These are phyloP conservation scores for Cystobasidium ongulense DNA, from an alignment of 768 basidiomycete species.

Conservation along the genomic window DNA sequence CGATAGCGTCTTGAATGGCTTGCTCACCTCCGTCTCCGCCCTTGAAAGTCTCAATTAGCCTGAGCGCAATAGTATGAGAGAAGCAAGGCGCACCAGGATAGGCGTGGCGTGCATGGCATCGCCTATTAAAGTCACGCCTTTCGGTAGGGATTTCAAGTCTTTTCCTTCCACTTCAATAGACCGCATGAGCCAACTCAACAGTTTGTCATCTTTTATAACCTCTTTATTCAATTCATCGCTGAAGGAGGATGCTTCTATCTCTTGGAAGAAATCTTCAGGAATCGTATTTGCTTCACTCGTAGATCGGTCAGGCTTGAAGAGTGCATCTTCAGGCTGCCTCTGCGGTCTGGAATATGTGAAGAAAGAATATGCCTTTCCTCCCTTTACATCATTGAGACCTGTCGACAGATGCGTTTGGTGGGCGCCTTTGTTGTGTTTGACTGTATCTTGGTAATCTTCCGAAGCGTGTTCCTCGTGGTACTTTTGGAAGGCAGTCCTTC, in stretches of 20 bases:
- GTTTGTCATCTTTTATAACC: constrained; percentile 5
- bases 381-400: constrained; percentile 14
- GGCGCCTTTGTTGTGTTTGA: background rate
- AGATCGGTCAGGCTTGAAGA: constrained; percentile 22
- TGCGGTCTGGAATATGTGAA: constrained; percentile 19
- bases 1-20: constrained; percentile 11
- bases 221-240: background rate
- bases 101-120: constrained; percentile 17
- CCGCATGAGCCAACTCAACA: constrained; percentile 26
- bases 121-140: background rate
- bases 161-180: background rate
- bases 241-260: background rate
- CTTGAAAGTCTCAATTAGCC: background rate
- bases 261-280: constrained; percentile 19
- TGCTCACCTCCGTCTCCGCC: constrained; percentile 26
- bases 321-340: background rate
- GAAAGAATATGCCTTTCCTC: background rate
- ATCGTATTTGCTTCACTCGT: constrained; percentile 7
- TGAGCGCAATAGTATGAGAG: background rate
- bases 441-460: background rate
- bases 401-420: background rate
- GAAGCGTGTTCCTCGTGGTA: background rate
- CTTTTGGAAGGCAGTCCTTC: background rate
- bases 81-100: constrained; percentile 1
- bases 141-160: background rate